phyloP scores from a whole-genome alignment of 495 filamentous ascomycete species.

The Lophium mytilinum region DNA sequence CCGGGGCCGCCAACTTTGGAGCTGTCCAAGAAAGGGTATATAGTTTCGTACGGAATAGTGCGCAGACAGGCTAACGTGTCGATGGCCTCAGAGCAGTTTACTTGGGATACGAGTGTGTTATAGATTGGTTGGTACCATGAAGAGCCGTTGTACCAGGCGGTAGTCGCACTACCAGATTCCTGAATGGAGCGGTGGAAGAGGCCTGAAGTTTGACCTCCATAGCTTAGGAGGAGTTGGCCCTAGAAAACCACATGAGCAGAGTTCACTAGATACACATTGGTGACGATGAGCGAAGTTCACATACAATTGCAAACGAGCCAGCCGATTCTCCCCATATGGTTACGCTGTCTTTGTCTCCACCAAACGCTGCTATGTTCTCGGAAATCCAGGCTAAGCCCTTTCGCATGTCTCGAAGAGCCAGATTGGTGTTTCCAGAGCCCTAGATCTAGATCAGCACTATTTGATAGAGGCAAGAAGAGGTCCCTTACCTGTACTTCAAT shows the following conservation, averaged over 20 bases:
- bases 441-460: not conserved
- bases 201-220: conserved; percentile 15
- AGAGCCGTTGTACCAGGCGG: conserved; percentile 25
- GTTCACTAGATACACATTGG: not conserved
- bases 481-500: conserved; percentile 7
- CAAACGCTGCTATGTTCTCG: conserved; percentile 20
- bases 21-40: conserved; percentile 22
- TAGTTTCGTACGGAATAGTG: conserved; percentile 15
- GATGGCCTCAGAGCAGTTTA: conserved; percentile 17
- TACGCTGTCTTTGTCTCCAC: conserved; percentile 11
- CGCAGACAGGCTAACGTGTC: conserved; percentile 23
- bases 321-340: conserved; percentile 25
- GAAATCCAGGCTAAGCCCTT: conserved; percentile 19
- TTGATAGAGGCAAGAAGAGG: not conserved
- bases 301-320: conserved; percentile 21
- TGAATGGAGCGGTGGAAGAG: conserved; percentile 25
- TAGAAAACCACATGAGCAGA: not conserved
- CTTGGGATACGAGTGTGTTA: conserved; percentile 20
- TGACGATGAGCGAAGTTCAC: not conserved
- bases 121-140: conserved; percentile 27
- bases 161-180: conserved; percentile 20
- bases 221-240: conserved; percentile 20
- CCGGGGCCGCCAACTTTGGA: conserved; percentile 22
- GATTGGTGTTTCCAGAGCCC: conserved; percentile 20
- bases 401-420: conserved; percentile 23